Evolutionary conservation across 2,329 filamentous ascomycete species (phyloP), one percentile per base, ranked within the genome.

Genomic region (Hirsutella minnesotensis): DNA sequence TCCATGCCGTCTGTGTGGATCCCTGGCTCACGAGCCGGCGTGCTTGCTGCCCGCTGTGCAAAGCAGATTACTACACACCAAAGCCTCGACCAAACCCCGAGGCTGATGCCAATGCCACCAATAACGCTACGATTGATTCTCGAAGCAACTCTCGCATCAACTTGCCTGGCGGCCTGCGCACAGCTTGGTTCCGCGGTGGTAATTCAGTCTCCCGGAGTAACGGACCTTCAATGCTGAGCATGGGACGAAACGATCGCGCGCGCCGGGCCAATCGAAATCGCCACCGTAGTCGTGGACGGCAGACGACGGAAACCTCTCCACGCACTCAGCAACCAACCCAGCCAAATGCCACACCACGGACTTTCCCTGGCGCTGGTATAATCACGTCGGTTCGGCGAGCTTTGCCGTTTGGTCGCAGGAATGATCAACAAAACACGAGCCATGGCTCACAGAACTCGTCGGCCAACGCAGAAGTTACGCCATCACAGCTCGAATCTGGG

Each of bases 21-120:
- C 92, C 92, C 10, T 98, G 92, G 92, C 68, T 98, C 49, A 98
- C 92, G 9, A 89, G 85, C 57, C 79, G 92, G 49, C 82, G 90
- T 51, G 92, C 92, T 21, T 96, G 90, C 68, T 98, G 92, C 60
- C 92, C 92, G 5, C 79, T 98, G 7, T 98, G 92, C 72, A 98
- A 98, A 67, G 86, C 90, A 34, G 92, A 98, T 58, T 98, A 96
- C 62, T 96, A 94, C 61, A 82, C 87, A 3, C 90, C 92, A 0
- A 96, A 96, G 65, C 86, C 88, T 40, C 83, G 87, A 15, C 71
- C 84, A 3, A 58, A 61, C 9, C 61, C 67, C 10, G 61, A 66
- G 13, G 44, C 42, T 15, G 48, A 51, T 21, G 40, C 40, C 22
- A 43, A 37, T 24, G 29, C 40, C 13, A 35, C 31, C 19, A 51